Conservation (phyloP, 106 monocot species). For the Acorus calamus region DNA sequence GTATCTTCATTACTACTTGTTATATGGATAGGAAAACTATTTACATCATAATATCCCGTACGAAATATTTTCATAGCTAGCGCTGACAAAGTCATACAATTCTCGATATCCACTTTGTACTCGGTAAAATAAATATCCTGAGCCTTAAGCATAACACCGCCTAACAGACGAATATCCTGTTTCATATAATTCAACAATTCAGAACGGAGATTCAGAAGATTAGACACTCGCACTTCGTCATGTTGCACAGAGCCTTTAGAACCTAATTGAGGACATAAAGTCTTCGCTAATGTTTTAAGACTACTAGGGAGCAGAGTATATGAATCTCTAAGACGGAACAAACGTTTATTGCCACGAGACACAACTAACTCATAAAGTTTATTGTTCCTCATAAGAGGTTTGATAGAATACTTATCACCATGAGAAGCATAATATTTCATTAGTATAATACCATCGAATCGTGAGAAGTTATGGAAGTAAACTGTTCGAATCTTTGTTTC, state of each 20-base stretch:
- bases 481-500: too few relatives aligned
- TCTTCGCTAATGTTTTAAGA: not conserved
- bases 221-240: not conserved
- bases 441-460: too few relatives aligned
- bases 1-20: not conserved
- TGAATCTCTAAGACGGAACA: slow-evolving; percentile 2
- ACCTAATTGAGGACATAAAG: slow-evolving; percentile 5
- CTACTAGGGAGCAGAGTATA: not conserved
- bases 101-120: not conserved
- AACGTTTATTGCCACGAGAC: not conserved
- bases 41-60: not conserved
- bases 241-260: not conserved
- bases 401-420: not conserved
- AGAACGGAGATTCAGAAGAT: not conserved
- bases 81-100: not conserved
- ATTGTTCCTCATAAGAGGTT: slow-evolving; percentile 4
- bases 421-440: too few relatives aligned
- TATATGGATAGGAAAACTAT: not conserved
- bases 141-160: slow-evolving; percentile 6
- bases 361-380: not conserved
- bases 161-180: slow-evolving; percentile 1
- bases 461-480: too few relatives aligned
- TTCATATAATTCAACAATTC: slow-evolving; percentile 1
- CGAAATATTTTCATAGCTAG: not conserved
- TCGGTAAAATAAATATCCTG: slow-evolving; percentile 1